Evolutionary conservation across 2,329 filamentous ascomycete genomes (phyloP), one percentile per base, ranked within the genome.

Genomic region (Leptosphaerulina australis): DNA sequence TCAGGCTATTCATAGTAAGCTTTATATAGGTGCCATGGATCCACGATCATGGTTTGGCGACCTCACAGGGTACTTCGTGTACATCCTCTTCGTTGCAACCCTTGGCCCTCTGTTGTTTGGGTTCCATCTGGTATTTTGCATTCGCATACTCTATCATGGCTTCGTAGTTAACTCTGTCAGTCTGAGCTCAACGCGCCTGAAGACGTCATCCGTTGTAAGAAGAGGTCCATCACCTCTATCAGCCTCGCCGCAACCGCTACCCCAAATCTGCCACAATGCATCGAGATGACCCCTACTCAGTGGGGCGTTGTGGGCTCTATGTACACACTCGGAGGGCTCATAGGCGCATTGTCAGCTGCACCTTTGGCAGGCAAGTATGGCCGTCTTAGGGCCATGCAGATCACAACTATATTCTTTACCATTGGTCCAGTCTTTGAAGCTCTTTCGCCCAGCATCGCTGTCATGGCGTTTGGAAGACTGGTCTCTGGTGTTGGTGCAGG

Each of bases 111-210:
- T 97, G 34, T 91, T 97, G 66, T 99, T 97, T 70, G 94, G 94
- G 56, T 97, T 90, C 74, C 93, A 97, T 74, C 75, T 97, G 70
- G 91, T 94, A 81, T 67, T 58, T 66, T 22, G 34, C 28, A 46
- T 14, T 22, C 24, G 7, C 39, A 20, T n/a, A n/a, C n/a, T n/a
- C n/a, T n/a, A n/a, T n/a, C n/a, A n/a, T n/a, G n/a, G n/a, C n/a
- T n/a, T n/a, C n/a, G 30, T 44, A 36, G 50, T 62, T 69, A 58
- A 71, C 60, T 31, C 12, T 11, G 3, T 12, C 65, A 93, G 92
- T 90, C 91, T 62, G 94, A 97, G 73, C 83, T 99, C 56, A 99
- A 99, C 72, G 91, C 93, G 7, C 94, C 94, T 7, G 88, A 97
- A 81, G 88, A 92, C 79, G 90, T 95, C 66, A 88, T 99, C 64